Evolutionary conservation across 441 rosid genomes (phyloP).

Genomic region (Syzygium syzygioides): DNA sequence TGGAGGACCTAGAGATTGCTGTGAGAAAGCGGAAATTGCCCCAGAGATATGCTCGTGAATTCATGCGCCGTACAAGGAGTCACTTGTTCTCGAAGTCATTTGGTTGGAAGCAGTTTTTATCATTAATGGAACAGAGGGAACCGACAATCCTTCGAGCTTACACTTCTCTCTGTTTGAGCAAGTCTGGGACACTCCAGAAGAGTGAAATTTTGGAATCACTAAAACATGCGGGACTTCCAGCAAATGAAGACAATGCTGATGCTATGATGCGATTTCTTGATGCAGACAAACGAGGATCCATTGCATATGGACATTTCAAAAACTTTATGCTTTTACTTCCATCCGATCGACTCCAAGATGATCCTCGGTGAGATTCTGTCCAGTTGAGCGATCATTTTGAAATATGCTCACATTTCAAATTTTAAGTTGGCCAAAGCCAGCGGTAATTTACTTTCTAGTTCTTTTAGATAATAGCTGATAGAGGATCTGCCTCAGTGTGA

Average conservation of each 20-base stretch:
- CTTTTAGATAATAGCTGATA: background rate
- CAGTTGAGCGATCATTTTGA: background rate
- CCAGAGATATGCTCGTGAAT: constrained; percentile 73
- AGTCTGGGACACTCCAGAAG: constrained; percentile 93
- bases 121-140: constrained; percentile 97
- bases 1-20: constrained; percentile 95
- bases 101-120: constrained; percentile 95
- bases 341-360: constrained; percentile 86
- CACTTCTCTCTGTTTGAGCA: constrained; percentile 84
- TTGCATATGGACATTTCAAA: constrained; percentile 96
- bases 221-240: constrained; percentile 91
- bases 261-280: constrained; percentile 95
- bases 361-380: constrained; percentile 67
- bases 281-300: constrained; percentile 85
- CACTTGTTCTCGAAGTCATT: constrained; percentile 93
- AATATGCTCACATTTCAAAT: background rate
- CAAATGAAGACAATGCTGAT: constrained; percentile 89
- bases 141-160: constrained; percentile 95
- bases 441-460: background rate
- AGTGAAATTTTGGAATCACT: constrained; percentile 90
- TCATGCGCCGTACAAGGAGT: constrained; percentile 77
- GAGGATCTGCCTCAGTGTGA: background rate
- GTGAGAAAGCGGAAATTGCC: constrained; percentile 88
- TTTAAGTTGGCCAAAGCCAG: background rate
- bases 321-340: constrained; percentile 96